Evolutionary conservation across 176 grass and related monocot genomes (phyloP).

Genomic region (Cenchrus americanus): DNA sequence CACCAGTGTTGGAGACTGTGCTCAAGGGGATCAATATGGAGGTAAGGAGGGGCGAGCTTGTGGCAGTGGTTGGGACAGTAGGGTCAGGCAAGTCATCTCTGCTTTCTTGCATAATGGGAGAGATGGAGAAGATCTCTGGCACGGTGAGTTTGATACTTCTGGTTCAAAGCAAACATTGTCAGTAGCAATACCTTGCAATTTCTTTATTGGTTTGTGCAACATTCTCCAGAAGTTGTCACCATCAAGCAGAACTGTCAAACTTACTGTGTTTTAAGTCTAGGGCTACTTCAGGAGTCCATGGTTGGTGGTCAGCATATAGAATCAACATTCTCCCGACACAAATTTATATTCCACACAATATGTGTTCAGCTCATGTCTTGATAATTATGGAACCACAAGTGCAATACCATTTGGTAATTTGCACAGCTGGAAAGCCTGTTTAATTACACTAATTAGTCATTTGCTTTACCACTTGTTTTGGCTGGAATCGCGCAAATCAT

Average conservation of each 20-base stretch:
- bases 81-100: slow-evolving; percentile 73
- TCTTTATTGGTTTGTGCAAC: neutral
- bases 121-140: slow-evolving; percentile 73
- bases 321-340: neutral
- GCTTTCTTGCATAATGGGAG: slow-evolving; percentile 68
- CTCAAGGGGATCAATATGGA: slow-evolving; percentile 54
- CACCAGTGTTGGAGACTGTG: slow-evolving; percentile 43
- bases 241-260: neutral
- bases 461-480: neutral
- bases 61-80: slow-evolving; percentile 62
- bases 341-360: neutral
- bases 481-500: neutral
- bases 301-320: neutral
- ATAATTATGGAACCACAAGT: neutral
- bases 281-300: neutral
- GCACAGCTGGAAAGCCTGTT: neutral
- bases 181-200: neutral
- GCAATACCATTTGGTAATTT: neutral
- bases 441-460: neutral
- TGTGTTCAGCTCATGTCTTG: neutral
- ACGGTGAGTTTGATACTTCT: slow-evolving; percentile 39
- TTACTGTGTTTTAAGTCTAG: neutral
- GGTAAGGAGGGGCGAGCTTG: slow-evolving; percentile 50
- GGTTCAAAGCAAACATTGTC: neutral
- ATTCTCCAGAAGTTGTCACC: neutral